Percentiles rank a stretch among this genome's conserved stretches.
Evolutionary conservation across 73 alveolate species (phyloP).

Genomic region (Paramecium sonneborni): DNA sequence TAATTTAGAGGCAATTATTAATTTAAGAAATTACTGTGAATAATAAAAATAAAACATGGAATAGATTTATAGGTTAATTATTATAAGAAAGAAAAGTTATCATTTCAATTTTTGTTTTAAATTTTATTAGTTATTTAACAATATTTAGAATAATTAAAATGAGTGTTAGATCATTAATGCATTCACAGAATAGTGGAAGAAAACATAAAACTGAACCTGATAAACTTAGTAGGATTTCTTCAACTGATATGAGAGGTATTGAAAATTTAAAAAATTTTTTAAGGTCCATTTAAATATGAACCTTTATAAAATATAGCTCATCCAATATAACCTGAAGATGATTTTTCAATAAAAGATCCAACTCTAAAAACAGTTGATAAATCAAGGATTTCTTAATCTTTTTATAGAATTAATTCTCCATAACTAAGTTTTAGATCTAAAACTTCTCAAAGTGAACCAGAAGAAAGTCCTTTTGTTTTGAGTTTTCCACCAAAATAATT

Average conservation of each 20-base stretch:
- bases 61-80: too few species aligned
- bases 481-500: background rate
- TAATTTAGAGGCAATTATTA: background rate
- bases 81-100: too few species aligned
- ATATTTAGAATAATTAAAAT: background rate
- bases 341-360: conserved; percentile 37
- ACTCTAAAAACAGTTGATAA: conserved; percentile 23
- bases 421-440: background rate
- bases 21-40: too few species aligned
- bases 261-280: background rate
- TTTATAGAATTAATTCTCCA: background rate
- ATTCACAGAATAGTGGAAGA: background rate
- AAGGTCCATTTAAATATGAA: conserved; percentile 34
- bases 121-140: background rate
- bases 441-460: background rate
- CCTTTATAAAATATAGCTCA: background rate
- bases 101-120: background rate
- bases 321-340: conserved; percentile 57
- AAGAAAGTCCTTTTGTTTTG: background rate
- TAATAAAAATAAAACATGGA: too few species aligned
- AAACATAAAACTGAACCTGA: conserved; percentile 19
- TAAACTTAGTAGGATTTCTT: background rate
- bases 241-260: background rate
- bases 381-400: conserved; percentile 13
- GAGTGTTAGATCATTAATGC: background rate